Percentiles rank a stretch among this genome's conserved stretches.
phyloP scores from a whole-genome alignment of 2,329 filamentous ascomycete species.

The Diaporthe caulivora region DNA sequence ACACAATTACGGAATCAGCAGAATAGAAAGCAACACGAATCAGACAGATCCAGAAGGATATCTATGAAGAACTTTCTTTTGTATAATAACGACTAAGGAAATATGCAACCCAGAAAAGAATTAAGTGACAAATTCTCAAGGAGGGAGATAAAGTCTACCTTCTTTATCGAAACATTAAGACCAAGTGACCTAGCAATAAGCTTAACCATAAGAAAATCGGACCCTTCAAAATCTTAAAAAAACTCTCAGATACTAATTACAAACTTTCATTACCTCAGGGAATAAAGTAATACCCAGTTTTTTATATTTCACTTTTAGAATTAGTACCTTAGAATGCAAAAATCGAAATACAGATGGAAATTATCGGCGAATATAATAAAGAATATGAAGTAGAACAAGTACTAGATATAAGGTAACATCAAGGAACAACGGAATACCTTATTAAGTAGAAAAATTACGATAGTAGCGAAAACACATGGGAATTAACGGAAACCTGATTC shows the following conservation, averaged over 20 bases:
- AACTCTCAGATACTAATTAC: neutral
- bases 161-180: neutral
- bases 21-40: neutral
- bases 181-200: neutral
- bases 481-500: too few relatives aligned
- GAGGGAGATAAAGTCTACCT: neutral
- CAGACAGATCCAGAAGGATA: too few relatives aligned
- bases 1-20: neutral
- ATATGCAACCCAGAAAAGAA: neutral
- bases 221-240: neutral
- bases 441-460: too few relatives aligned
- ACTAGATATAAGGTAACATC: too few relatives aligned
- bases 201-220: neutral
- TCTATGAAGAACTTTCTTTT: neutral
- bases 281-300: neutral
- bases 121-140: neutral
- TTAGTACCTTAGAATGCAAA: neutral
- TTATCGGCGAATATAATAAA: neutral
- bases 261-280: neutral
- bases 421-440: too few relatives aligned
- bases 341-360: neutral
- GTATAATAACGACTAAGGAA: neutral
- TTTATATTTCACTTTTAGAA: neutral
- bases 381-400: neutral
- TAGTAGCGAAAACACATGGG: too few relatives aligned